Percentiles rank a stretch among this genome's conserved stretches.
phyloP scores from a whole-genome alignment of 2,329 filamentous ascomycete genomes.

The Aspergillus pseudoviridinutans region DNA sequence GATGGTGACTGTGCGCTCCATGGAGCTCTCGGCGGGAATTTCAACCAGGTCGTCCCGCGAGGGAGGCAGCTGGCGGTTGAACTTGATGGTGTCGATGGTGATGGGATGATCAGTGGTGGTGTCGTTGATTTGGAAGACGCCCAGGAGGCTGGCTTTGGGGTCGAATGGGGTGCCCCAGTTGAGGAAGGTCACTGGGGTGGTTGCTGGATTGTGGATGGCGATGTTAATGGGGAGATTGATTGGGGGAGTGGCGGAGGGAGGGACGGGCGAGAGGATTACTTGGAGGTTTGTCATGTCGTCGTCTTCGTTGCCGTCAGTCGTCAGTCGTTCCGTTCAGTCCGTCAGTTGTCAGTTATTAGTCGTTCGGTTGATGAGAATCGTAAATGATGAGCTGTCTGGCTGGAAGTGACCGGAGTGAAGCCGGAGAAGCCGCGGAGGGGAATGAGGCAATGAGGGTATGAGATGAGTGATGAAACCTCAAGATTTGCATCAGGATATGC shows the following conservation, averaged over 20 bases:
- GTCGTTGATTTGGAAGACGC: constrained; percentile 28
- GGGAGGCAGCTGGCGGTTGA: constrained; percentile 31
- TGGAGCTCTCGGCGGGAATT: constrained; percentile 21
- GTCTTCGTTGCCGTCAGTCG: too few species aligned
- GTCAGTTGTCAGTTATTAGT: too few species aligned
- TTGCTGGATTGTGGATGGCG: constrained; percentile 24
- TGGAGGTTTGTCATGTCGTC: constrained; percentile 6
- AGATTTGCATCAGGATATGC: too few species aligned
- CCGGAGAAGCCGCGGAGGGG: too few species aligned
- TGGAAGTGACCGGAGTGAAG: too few species aligned
- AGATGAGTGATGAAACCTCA: too few species aligned
- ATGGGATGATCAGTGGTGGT: constrained; percentile 16
- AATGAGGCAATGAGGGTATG: too few species aligned
- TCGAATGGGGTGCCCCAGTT: constrained; percentile 39
- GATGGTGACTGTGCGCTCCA: constrained; percentile 23
- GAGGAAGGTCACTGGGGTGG: constrained; percentile 29
- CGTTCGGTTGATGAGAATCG: too few species aligned
- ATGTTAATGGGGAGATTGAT: constrained; percentile 23
- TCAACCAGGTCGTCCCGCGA: constrained; percentile 27
- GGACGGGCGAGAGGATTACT: constrained; percentile 14
- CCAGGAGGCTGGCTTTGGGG: constrained; percentile 25
- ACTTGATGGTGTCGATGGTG: constrained; percentile 27
- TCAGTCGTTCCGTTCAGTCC: too few species aligned
- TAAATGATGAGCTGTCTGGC: too few species aligned
- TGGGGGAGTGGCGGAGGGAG: constrained; percentile 8